Conservation (phyloP, 2,329 filamentous ascomycete genomes). For the Hypomyces rosellus region DNA sequence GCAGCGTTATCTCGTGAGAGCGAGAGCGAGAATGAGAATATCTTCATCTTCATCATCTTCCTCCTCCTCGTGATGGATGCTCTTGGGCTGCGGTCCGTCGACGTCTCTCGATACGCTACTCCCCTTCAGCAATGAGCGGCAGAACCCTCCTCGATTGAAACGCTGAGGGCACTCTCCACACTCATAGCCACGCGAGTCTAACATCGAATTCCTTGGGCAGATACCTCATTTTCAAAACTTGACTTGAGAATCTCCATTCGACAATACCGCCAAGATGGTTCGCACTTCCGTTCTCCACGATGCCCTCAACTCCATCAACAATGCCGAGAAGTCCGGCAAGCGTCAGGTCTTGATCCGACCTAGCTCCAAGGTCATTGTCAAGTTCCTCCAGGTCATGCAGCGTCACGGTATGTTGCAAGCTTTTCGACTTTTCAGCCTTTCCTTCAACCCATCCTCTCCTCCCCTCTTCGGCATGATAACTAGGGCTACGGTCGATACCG, state of each 20-base stretch:
- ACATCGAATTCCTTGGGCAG: slow-evolving; percentile 42
- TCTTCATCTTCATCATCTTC: background rate
- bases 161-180: slow-evolving; percentile 63
- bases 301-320: slow-evolving; percentile 99
- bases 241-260: slow-evolving; percentile 73
- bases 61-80: slow-evolving; percentile 10
- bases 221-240: slow-evolving; percentile 57
- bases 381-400: slow-evolving; percentile 99
- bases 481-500: slow-evolving; percentile 80
- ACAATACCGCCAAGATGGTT: slow-evolving; percentile 81
- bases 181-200: slow-evolving; percentile 59
- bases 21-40: slow-evolving; percentile 18
- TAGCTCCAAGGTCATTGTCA: slow-evolving; percentile 98
- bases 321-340: slow-evolving; percentile 99
- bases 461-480: slow-evolving; percentile 93
- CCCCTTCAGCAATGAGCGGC: slow-evolving; percentile 60
- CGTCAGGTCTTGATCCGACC: slow-evolving; percentile 98
- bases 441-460: background rate
- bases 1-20: background rate
- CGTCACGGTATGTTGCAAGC: slow-evolving; percentile 77
- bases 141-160: slow-evolving; percentile 56
- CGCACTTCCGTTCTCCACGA: slow-evolving; percentile 99
- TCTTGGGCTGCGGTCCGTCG: slow-evolving; percentile 10
- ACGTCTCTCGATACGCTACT: slow-evolving; percentile 52
- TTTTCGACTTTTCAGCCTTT: background rate